Conservation (phyloP, 2,329 filamentous ascomycete genomes). For the Colletotrichum sp. region DNA sequence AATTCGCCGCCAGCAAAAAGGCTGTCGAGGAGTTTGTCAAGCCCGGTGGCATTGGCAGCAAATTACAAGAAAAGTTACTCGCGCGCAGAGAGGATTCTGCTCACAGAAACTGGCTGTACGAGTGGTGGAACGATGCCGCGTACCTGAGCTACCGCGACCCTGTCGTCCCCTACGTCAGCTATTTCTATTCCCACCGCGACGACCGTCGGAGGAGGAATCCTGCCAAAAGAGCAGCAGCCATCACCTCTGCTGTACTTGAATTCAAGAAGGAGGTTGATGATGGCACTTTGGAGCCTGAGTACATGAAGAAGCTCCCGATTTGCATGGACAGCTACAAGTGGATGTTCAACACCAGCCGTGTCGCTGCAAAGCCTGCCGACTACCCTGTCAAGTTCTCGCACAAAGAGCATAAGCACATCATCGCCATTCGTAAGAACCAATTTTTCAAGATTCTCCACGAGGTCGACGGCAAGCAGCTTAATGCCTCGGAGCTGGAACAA, state of each 20-base stretch:
- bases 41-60: conserved; percentile 82
- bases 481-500: conserved; percentile 85
- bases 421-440: conserved; percentile 93
- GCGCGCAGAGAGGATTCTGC: conserved; percentile 81
- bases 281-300: conserved; percentile 89
- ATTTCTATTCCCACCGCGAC: conserved; percentile 98
- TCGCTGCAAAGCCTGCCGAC: conserved; percentile 83
- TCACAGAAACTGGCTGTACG: conserved; percentile 90
- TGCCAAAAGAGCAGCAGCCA: conserved; percentile 89
- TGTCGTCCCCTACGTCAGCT: conserved; percentile 96
- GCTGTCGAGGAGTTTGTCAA: conserved; percentile 88
- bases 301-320: conserved; percentile 97
- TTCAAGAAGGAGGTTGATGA: conserved; percentile 93
- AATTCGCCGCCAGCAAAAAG: conserved; percentile 76
- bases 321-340: conserved; percentile 98
- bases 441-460: conserved; percentile 93
- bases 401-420: conserved; percentile 82
- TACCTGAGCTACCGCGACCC: conserved; percentile 95
- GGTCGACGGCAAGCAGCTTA: conserved; percentile 83
- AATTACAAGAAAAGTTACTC: conserved; percentile 86
- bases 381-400: conserved; percentile 81
- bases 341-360: conserved; percentile 96
- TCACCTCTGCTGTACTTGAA: conserved; percentile 83
- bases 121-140: conserved; percentile 98
- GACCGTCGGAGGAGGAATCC: conserved; percentile 88